Evolutionary conservation across 306 rosid species (phyloP), one percentile per base, ranked within the genome.

Genomic region (Casuarina equisetifolia): DNA sequence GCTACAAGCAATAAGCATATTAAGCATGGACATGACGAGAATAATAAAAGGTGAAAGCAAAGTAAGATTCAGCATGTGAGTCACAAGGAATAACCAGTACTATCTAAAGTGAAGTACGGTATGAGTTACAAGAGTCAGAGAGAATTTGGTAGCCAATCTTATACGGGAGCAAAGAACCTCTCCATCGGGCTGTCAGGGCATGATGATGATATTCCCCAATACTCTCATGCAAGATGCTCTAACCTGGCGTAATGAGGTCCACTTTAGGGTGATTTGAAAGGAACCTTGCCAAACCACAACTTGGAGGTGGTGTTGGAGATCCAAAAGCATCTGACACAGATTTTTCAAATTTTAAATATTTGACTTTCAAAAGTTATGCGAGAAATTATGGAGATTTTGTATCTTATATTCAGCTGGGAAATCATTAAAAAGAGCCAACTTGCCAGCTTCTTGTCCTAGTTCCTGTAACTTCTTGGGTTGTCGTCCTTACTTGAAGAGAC

Each of bases 201-300:
- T 36, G 19, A 36, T 13, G 69, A 62, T 62, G 43, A 62, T 39
- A 39, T 13, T 39, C 32, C 15, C 32, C 70, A 39, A 3, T 40
- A 1, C 10, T 66, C 16, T 39, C 20, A 7, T 40, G 40, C 40
- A 42, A 15, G 13, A 25, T 66, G 70, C 32, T 6, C 49, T 20
- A 39, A 40, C 44, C 70, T 40, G 11, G 19, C 16, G 7, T 44
- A 40, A 66, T 3, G 3, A 6, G 7, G 49, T 4, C 16, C 1
- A 48, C 0, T 66, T 19, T 9, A 40, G 15, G n/a, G 48, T 40
- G 2, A 66, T 3, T 66, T 66, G 32, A 36, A 66, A 9, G 35
- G 32, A 66, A 40, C 49, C 70, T 66, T 66, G 70, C 20, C 70
- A 66, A 66, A 66, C 8, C 70, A 66, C 40, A 66, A 64, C 17